Conservation (phyloP, 2,329 filamentous ascomycete genomes). For the Parastagonospora nodorum region DNA sequence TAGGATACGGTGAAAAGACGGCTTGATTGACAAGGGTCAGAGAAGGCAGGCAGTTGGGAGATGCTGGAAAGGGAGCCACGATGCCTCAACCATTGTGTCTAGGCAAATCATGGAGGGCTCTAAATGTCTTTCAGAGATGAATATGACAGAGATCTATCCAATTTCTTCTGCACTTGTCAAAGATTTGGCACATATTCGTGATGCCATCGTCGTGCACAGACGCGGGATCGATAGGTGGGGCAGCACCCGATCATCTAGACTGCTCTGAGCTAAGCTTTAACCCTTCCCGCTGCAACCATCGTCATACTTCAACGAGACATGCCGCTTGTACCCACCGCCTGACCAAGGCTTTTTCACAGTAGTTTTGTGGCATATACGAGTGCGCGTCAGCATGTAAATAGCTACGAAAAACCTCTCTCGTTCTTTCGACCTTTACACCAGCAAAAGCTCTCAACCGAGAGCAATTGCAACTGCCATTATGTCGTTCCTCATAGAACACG, state of each 20-base stretch:
- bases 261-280: slow-evolving; percentile 12
- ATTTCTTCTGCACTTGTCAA: too few relatives aligned
- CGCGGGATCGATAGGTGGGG: slow-evolving; percentile 11
- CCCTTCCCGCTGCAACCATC: slow-evolving; percentile 14
- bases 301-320: slow-evolving; percentile 17
- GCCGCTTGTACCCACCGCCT: slow-evolving; percentile 8
- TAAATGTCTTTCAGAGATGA: too few relatives aligned
- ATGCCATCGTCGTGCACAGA: not conserved
- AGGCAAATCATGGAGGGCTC: too few relatives aligned
- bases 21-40: not conserved
- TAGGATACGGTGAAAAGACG: not conserved
- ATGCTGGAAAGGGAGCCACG: not conserved
- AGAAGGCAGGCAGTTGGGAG: not conserved
- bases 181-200: too few relatives aligned
- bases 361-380: not conserved
- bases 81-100: too few relatives aligned
- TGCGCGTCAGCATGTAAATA: not conserved
- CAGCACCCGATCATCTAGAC: slow-evolving; percentile 10
- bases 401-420: not conserved
- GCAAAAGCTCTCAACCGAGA: not conserved
- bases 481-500: slow-evolving; percentile 19
- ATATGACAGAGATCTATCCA: too few relatives aligned
- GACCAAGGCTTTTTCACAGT: slow-evolving; percentile 17
- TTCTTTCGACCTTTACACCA: not conserved
- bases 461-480: slow-evolving; percentile 2